Percentiles rank a stretch among this genome's conserved stretches.
These are phyloP conservation scores for Aspergillus taichungensis DNA, from an alignment of 495 filamentous ascomycete species.

Conservation along the genomic window DNA sequence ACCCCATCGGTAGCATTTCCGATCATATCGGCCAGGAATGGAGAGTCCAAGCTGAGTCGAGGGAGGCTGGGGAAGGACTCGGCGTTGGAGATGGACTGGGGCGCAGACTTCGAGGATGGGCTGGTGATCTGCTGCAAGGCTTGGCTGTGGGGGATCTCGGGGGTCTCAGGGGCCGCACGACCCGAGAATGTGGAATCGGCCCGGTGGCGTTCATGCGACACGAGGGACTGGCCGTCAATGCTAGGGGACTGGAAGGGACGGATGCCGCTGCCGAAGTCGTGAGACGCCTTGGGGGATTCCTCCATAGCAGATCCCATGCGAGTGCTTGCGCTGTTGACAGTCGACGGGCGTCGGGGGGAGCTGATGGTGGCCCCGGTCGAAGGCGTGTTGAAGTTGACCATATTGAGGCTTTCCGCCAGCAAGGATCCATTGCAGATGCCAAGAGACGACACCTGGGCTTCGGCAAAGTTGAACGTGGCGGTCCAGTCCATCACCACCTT, in stretches of 20 bases:
- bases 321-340: slow-evolving; percentile 32
- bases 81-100: slow-evolving; percentile 11
- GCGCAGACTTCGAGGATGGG: slow-evolving; percentile 5
- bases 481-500: slow-evolving; percentile 65
- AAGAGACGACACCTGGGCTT: slow-evolving; percentile 42
- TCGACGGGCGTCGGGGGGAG: slow-evolving; percentile 37
- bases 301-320: slow-evolving; percentile 59
- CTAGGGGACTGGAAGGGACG: slow-evolving; percentile 28
- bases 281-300: slow-evolving; percentile 46
- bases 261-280: slow-evolving; percentile 39
- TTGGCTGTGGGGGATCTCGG: slow-evolving; percentile 19
- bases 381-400: slow-evolving; percentile 49
- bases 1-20: slow-evolving; percentile 9
- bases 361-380: slow-evolving; percentile 24
- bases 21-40: slow-evolving; percentile 33
- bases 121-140: slow-evolving; percentile 24
- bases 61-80: slow-evolving; percentile 34
- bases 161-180: slow-evolving; percentile 12
- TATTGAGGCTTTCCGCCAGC: slow-evolving; percentile 42
- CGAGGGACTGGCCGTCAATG: slow-evolving; percentile 22
- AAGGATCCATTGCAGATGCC: slow-evolving; percentile 51
- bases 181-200: slow-evolving; percentile 27
- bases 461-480: slow-evolving; percentile 55
- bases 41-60: slow-evolving; percentile 34
- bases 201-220: slow-evolving; percentile 21